Percentiles rank a stretch among this genome's conserved stretches.
These are phyloP conservation scores for Pseudogymnoascus sp. DNA, from an alignment of 2,329 filamentous ascomycete species.

Conservation along the genomic window DNA sequence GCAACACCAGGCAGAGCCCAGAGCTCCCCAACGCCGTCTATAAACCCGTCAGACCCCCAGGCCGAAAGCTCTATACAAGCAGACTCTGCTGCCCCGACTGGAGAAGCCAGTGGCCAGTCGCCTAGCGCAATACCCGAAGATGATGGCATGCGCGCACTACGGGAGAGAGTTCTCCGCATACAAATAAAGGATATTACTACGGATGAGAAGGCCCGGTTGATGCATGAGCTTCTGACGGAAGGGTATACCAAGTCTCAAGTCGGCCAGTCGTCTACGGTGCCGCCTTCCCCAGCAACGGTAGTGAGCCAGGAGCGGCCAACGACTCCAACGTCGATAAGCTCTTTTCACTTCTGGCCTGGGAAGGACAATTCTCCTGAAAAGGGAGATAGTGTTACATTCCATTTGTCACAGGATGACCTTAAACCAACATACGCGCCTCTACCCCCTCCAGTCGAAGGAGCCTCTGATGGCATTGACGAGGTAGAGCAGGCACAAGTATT, in stretches of 20 bases:
- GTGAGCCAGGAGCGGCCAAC: conserved; percentile 35
- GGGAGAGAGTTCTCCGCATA: conserved; percentile 61
- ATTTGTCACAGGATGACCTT: conserved; percentile 53
- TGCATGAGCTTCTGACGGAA: conserved; percentile 65
- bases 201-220: conserved; percentile 60
- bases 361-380: conserved; percentile 17
- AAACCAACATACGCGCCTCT: conserved; percentile 58
- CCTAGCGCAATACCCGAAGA: conserved; percentile 51
- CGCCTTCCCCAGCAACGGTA: conserved; percentile 23
- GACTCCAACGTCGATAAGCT: conserved; percentile 42
- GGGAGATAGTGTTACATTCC: conserved; percentile 34
- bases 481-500: conserved; percentile 38
- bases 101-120: conserved; percentile 11
- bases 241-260: conserved; percentile 48
- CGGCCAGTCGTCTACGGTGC: conserved; percentile 20
- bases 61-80: background rate
- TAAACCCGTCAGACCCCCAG: background rate
- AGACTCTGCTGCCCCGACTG: background rate
- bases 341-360: conserved; percentile 48
- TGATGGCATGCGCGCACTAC: conserved; percentile 66
- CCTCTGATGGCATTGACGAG: conserved; percentile 22
- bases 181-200: conserved; percentile 52
- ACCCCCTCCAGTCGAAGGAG: conserved; percentile 26
- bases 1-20: background rate
- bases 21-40: background rate